A percentile compares a stretch with the other conserved stretches of the same genome.
Conservation (phyloP, 352 stramenopile species). For the Globisporangium nodosum region DNA sequence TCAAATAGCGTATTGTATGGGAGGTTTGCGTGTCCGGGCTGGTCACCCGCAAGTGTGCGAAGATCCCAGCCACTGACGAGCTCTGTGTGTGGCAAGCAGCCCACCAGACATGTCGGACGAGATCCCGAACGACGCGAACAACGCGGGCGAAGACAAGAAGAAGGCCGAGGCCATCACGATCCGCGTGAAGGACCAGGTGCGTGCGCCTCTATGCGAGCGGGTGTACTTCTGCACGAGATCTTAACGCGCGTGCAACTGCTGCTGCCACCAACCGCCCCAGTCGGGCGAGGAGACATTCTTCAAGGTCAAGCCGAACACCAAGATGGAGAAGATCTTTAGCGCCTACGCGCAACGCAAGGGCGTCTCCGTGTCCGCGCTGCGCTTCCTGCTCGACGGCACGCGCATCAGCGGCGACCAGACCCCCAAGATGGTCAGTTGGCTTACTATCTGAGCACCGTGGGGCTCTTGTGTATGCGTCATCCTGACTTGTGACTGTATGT, state of each 20-base stretch:
- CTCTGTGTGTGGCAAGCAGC: too few relatives aligned
- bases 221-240: background rate
- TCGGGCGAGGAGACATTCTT: slow-evolving; percentile 97
- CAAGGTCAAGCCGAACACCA: slow-evolving; percentile 98
- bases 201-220: background rate
- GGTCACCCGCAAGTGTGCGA: too few relatives aligned
- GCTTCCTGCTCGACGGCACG: slow-evolving; percentile 96
- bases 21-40: too few relatives aligned
- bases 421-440: slow-evolving; percentile 79
- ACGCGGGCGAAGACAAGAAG: slow-evolving; percentile 76
- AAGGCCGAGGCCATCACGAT: slow-evolving; percentile 86
- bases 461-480: background rate
- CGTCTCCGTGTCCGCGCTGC: slow-evolving; percentile 82
- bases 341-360: slow-evolving; percentile 95
- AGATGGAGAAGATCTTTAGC: slow-evolving; percentile 98
- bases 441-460: background rate
- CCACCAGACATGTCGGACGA: slow-evolving; percentile 53
- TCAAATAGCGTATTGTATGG: too few relatives aligned
- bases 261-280: slow-evolving; percentile 18
- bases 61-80: too few relatives aligned
- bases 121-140: slow-evolving; percentile 32
- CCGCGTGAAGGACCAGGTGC: slow-evolving; percentile 81
- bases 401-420: slow-evolving; percentile 93
- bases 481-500: background rate
- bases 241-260: background rate